Percentiles rank a stretch among this genome's conserved stretches.
phyloP scores from a whole-genome alignment of 2,329 filamentous ascomycete genomes.

The Xenoacremonium recifei region DNA sequence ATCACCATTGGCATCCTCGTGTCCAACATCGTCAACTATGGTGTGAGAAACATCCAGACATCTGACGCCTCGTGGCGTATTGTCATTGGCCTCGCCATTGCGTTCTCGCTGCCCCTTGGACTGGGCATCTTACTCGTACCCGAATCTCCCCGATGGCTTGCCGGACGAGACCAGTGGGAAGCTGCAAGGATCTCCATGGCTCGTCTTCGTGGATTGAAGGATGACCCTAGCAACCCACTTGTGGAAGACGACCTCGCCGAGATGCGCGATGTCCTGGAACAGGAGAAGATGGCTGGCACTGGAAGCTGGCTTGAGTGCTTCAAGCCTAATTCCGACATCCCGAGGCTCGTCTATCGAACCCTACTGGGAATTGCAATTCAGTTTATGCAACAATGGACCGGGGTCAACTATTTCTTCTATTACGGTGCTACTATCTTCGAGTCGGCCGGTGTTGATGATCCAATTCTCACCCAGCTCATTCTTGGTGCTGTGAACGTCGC shows the following conservation, averaged over 20 bases:
- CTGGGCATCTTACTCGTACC: conserved; percentile 53
- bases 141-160: conserved; percentile 58
- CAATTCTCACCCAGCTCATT: conserved; percentile 67
- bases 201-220: conserved; percentile 50
- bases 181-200: conserved; percentile 50
- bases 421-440: conserved; percentile 68
- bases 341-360: conserved; percentile 63
- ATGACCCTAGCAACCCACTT: conserved; percentile 41
- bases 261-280: conserved; percentile 47
- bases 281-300: conserved; percentile 42
- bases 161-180: conserved; percentile 45
- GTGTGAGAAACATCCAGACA: conserved; percentile 40
- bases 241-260: conserved; percentile 54
- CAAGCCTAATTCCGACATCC: conserved; percentile 47
- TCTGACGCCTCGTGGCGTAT: conserved; percentile 57
- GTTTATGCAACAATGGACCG: conserved; percentile 67
- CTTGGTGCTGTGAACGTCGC: conserved; percentile 66
- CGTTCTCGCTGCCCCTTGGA: conserved; percentile 51
- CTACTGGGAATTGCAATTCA: conserved; percentile 62
- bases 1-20: conserved; percentile 69
- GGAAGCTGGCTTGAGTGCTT: conserved; percentile 61
- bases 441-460: conserved; percentile 64
- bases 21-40: conserved; percentile 55
- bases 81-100: conserved; percentile 55
- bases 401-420: conserved; percentile 60